Base-by-base conservation (phyloP, 1,139 yeast genomes). In the Kurtzmaniella natalensis region DNA sequence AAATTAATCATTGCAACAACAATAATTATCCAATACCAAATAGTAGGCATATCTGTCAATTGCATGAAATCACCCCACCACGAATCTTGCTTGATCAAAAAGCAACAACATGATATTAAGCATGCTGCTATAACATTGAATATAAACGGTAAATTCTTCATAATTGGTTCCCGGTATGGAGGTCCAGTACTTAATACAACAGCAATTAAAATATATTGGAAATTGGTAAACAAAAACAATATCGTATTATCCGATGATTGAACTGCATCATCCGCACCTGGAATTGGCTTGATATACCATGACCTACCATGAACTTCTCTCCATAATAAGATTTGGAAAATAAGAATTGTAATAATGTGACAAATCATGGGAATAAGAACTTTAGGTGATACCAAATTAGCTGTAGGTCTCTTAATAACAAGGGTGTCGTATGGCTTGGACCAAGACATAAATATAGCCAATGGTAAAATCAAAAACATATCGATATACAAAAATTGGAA, bases 381-480 rank as follows among this genome's bases (percentile, higher is more conserved):
- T 55, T 88, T 88, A 28, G 94, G 82, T 1, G 96, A 85, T 1
- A 92, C 94, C 40, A 92, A 66, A 55, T 92, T 92, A 1, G 98
- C 96, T 1, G 95, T 85, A 3, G 99, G 98, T 36, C 95, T 72
- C 52, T 88, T 89, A 25, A 65, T 59, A 10, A 76, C 75, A 19
- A 92, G 61, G 20, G 51, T 57, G 2, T 70, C 65, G 50, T 66
- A 81, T 0, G 99, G 95, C 49, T 81, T 78, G 1, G 96, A 80
- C 96, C 98, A 89, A 6, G 97, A 89, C 98, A 94, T 83, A 60
- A 88, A 88, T 7, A 92, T 79, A 0, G 98, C 98, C 50, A 92
- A 76, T 5, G 99, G 99, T 37, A 92, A 72, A 47, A 92, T 94
- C 53, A 92, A 66, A 43, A 85, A 77, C 55, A 92, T 60, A 60